Percentiles rank a stretch among this genome's conserved stretches.
phyloP scores from a whole-genome alignment of 495 filamentous ascomycete species.

The Lophium mytilinum region DNA sequence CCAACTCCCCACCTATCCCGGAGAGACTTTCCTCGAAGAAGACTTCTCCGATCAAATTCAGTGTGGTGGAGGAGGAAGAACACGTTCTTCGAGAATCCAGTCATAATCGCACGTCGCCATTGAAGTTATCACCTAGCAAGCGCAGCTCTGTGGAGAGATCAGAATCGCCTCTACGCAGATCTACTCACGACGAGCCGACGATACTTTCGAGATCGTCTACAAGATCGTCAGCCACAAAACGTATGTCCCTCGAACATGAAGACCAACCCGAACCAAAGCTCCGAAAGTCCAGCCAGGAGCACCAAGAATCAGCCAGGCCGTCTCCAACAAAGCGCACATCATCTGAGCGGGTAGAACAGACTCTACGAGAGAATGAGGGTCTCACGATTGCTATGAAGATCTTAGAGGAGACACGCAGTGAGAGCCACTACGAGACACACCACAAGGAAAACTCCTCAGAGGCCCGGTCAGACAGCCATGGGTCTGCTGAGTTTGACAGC shows the following conservation, averaged over 20 bases:
- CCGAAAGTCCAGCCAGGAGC: neutral
- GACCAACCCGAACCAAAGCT: neutral
- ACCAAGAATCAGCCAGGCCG: neutral
- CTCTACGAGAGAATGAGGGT: conserved; percentile 34
- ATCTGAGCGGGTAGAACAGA: conserved; percentile 3
- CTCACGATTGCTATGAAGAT: conserved; percentile 25
- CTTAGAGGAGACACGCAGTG: conserved; percentile 23
- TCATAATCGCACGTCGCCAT: conserved; percentile 10
- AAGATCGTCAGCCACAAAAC: no score
- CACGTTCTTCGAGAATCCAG: conserved; percentile 9
- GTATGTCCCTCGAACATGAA: conserved; percentile 8
- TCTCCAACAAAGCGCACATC: neutral
- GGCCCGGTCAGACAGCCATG: conserved; percentile 8
- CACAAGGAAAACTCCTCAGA: neutral
- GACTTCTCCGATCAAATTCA: conserved; percentile 15
- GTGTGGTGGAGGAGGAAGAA: conserved; percentile 2
- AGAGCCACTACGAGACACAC: conserved; percentile 2
- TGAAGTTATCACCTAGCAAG: conserved; percentile 9
- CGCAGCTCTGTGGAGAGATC: neutral
- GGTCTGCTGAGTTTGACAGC: conserved; percentile 11
- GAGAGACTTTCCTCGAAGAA: conserved; percentile 12
- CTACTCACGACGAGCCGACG: neutral
- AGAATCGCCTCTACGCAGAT: neutral
- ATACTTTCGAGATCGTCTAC: no score
- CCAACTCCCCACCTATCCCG: neutral